These are phyloP conservation scores for Mixia osmundae DNA, from an alignment of 1,284 basidiomycete species.

Conservation along the genomic window DNA sequence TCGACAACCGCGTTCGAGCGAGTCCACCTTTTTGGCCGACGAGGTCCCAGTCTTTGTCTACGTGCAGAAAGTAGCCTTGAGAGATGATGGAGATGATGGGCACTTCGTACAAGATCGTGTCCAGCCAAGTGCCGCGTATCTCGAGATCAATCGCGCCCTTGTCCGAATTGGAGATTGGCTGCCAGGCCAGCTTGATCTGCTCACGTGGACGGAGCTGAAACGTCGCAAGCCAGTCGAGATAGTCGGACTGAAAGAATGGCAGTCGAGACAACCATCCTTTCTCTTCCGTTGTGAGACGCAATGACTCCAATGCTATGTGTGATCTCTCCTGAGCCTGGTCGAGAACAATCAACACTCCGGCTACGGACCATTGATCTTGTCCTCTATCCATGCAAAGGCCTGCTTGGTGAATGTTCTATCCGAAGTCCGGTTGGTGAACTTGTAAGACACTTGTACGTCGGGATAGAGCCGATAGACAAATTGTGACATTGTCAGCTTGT, in stretches of 20 bases:
- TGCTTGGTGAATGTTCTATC: conserved; percentile 44
- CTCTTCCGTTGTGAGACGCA: conserved; percentile 42
- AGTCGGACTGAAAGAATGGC: conserved; percentile 47
- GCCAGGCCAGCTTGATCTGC: conserved; percentile 53
- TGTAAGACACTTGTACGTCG: conserved; percentile 32
- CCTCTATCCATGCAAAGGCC: conserved; percentile 41
- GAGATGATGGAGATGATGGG: conserved; percentile 26
- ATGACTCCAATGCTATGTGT: conserved; percentile 41
- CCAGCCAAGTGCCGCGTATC: conserved; percentile 54
- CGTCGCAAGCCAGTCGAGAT: conserved; percentile 46
- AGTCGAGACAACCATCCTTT: conserved; percentile 46
- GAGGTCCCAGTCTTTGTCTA: conserved; percentile 59
- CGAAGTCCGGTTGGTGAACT: conserved; percentile 63
- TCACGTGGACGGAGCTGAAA: conserved; percentile 51
- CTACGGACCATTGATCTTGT: too few relatives aligned
- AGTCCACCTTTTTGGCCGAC: conserved; percentile 35
- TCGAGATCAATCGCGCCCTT: conserved; percentile 50
- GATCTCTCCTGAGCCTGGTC: too few relatives aligned
- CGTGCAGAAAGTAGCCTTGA: conserved; percentile 33
- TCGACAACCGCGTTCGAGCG: conserved; percentile 1
- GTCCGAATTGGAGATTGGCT: conserved; percentile 24
- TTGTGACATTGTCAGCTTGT: conserved; percentile 99
- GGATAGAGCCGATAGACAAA: conserved; percentile 66
- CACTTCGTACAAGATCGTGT: conserved; percentile 89
- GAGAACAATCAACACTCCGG: too few relatives aligned